phyloP scores from a whole-genome alignment of 805 yeast genomes.

The Nakazawaea pomicola region DNA sequence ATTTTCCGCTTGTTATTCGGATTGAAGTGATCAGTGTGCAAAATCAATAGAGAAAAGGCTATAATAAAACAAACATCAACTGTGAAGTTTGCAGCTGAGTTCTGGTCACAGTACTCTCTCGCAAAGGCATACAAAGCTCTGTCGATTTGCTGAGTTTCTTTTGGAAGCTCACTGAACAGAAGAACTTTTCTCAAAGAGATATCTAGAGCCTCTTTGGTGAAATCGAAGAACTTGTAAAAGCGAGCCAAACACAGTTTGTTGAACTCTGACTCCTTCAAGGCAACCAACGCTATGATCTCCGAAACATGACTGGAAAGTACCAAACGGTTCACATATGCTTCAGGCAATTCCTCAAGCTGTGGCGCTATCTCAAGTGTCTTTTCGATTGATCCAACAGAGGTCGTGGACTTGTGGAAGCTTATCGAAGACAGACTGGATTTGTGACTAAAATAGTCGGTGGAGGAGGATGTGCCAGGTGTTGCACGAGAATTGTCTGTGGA shows the following conservation, averaged over 20 bases:
- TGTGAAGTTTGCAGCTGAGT: conserved; percentile 30
- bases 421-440: conserved; percentile 8
- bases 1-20: conserved; percentile 62
- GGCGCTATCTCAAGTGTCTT: conserved; percentile 10
- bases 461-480: neutral
- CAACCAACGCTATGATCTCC: conserved; percentile 22
- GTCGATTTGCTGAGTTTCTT: conserved; percentile 75
- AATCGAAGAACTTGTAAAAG: conserved; percentile 37
- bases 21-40: conserved; percentile 74
- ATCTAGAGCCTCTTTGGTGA: conserved; percentile 55
- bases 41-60: conserved; percentile 59
- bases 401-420: conserved; percentile 10
- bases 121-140: conserved; percentile 58
- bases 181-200: conserved; percentile 58
- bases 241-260: conserved; percentile 23
- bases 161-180: conserved; percentile 55
- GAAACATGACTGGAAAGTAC: conserved; percentile 21
- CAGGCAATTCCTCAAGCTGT: conserved; percentile 24
- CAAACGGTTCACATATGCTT: conserved; percentile 27
- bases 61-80: conserved; percentile 57
- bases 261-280: conserved; percentile 25
- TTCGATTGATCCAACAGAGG: conserved; percentile 8
- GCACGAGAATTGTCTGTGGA: conserved; percentile 4
- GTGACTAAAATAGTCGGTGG: conserved; percentile 7
- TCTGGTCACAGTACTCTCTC: conserved; percentile 39